Evolutionary conservation across 768 basidiomycete genomes (phyloP), one percentile per base, ranked within the genome.

Genomic region (Trametopsis cervina): DNA sequence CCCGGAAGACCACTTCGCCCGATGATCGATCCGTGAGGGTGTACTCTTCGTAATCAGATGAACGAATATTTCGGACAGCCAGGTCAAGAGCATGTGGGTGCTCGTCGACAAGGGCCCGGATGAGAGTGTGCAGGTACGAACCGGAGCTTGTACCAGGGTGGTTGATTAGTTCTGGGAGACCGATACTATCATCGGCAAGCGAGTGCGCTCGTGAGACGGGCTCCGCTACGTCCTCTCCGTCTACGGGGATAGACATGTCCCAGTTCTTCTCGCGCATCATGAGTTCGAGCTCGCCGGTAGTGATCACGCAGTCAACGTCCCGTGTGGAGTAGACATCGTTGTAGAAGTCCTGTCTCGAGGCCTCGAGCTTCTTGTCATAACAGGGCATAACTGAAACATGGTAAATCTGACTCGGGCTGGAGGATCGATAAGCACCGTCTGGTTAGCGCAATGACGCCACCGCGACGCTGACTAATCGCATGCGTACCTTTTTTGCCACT

Each of bases 311-410:
- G 66, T 98, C 96, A 39, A 97, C 90, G 57, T 98, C 95, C 46
- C 94, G 74, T 9, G 91, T 92, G 33, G 83, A 73, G 65, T 90
- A 85, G 1, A 77, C 56, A 6, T 85, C 83, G 52, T 83, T 81
- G 61, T 90, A 91, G 61, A 98, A 99, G 61, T 99, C 94, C 40
- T 83, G 78, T 22, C 96, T 78, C 7, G 94, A 97, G 0, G 96
- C 96, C 67, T 99, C 96, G 13, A 99, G 81, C 62, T 99, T 99
- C 69, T 98, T 98, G 75, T 99, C 96, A 66, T 98, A 98, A 66
- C 96, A 99, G 0, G 96, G 95, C 94, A 98, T 98, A 43, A 97
- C 93, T 0, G 91, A 78, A 45, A 98, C 92, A 60, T 99, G 96
- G 62, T 98, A 99, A 39, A 99, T 78, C 57, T 89, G 74, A 58